Evolutionary conservation across 2,329 filamentous ascomycete genomes (phyloP).

Genomic region (Aureobasidium pullulans): DNA sequence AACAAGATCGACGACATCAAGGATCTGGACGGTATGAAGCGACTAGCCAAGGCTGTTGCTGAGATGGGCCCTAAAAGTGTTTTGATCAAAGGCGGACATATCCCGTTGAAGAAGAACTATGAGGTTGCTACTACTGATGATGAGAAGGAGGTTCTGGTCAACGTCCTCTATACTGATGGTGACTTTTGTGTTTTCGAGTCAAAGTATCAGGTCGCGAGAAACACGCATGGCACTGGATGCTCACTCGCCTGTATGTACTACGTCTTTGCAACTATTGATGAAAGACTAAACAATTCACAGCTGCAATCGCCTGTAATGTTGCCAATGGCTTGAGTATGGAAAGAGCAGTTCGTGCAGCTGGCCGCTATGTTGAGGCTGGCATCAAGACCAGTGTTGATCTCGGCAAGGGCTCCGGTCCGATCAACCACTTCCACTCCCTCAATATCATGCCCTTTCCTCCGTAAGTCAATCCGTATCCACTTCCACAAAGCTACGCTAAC

Average conservation of each 20-base stretch:
- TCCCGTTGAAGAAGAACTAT: constrained; percentile 63
- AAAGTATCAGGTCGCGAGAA: constrained; percentile 62
- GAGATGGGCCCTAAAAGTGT: constrained; percentile 69
- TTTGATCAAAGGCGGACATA: constrained; percentile 83
- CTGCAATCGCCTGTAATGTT: constrained; percentile 69
- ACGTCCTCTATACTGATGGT: constrained; percentile 62
- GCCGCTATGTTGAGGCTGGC: constrained; percentile 63
- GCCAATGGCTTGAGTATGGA: constrained; percentile 51
- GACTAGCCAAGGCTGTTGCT: constrained; percentile 59
- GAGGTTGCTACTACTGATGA: constrained; percentile 50
- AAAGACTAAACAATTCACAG: constrained; percentile 30
- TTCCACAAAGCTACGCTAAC: neutral
- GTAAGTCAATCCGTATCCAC: constrained; percentile 31
- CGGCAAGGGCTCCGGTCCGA: constrained; percentile 62
- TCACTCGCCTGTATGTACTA: constrained; percentile 71
- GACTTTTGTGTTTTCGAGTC: constrained; percentile 56
- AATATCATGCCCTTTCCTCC: constrained; percentile 62
- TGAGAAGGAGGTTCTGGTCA: constrained; percentile 62
- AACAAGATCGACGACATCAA: constrained; percentile 41
- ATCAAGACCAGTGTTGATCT: constrained; percentile 58
- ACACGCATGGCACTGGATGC: constrained; percentile 93
- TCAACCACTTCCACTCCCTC: constrained; percentile 72
- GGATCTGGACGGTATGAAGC: constrained; percentile 58
- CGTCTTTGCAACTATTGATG: too few relatives aligned
- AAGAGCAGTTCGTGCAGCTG: constrained; percentile 58